Percentiles rank a stretch among this genome's conserved stretches.
These are phyloP conservation scores for Cladosporium sp. DNA, from an alignment of 2,329 filamentous ascomycete genomes.

Conservation along the genomic window DNA sequence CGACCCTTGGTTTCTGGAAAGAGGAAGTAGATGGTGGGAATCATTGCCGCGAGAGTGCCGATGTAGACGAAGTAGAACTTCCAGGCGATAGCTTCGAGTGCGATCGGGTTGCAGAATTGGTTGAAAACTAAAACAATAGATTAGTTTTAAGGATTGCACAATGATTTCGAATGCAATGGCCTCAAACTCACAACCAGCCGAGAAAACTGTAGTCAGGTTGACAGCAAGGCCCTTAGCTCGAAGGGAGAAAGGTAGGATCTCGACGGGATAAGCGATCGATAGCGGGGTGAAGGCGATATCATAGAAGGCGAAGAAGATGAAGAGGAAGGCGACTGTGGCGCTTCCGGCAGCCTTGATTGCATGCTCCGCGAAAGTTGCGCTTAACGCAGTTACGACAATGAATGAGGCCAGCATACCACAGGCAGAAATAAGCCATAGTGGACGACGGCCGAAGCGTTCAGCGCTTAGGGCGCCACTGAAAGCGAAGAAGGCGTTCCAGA, in stretches of 20 bases:
- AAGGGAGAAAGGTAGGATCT: constrained; percentile 38
- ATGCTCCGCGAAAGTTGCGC: constrained; percentile 38
- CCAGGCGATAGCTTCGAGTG: constrained; percentile 42
- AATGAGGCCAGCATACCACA: constrained; percentile 48
- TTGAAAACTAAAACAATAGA: constrained; percentile 28
- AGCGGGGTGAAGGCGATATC: constrained; percentile 42
- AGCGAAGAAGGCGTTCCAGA: constrained; percentile 43
- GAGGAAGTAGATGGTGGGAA: constrained; percentile 30
- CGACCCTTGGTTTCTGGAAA: constrained; percentile 24
- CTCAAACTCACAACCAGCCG: background rate
- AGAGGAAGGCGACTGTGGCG: constrained; percentile 46
- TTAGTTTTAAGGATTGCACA: background rate
- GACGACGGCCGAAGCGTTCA: constrained; percentile 46
- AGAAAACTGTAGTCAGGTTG: constrained; percentile 22
- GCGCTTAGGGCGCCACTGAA: constrained; percentile 41
- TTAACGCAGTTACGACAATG: constrained; percentile 45
- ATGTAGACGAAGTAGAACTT: constrained; percentile 49
- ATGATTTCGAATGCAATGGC: background rate
- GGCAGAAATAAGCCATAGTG: constrained; percentile 45
- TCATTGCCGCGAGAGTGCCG: constrained; percentile 30
- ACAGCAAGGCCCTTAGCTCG: constrained; percentile 30
- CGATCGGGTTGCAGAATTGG: constrained; percentile 47
- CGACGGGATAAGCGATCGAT: constrained; percentile 36
- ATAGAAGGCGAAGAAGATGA: constrained; percentile 46
- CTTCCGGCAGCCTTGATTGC: constrained; percentile 37